Evolutionary conservation across 2,329 filamentous ascomycete species (phyloP).

Genomic region (Aureobasidium pullulans): DNA sequence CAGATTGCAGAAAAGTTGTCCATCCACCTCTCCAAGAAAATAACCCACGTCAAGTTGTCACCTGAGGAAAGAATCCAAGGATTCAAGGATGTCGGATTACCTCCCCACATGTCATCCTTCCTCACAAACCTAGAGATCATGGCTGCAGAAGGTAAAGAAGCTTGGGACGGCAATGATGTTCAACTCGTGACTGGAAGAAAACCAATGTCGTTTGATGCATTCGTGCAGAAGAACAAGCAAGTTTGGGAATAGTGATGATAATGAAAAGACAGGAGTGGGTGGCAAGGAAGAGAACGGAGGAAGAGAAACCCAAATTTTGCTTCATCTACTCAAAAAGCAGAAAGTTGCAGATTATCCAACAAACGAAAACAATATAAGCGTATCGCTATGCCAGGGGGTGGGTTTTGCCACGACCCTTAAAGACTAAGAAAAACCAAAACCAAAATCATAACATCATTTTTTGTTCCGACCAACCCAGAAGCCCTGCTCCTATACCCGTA

Average conservation of each 20-base stretch:
- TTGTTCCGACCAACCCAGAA: not conserved
- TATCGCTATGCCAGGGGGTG: no score
- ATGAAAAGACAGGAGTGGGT: no score
- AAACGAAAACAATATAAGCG: no score
- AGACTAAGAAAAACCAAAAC: not conserved
- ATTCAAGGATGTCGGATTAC: not conserved
- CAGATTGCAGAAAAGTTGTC: not conserved
- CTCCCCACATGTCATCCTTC: not conserved
- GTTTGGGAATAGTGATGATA: not conserved
- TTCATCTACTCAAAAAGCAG: no score
- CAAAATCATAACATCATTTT: slow-evolving; percentile 1
- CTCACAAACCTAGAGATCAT: not conserved
- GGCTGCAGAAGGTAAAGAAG: not conserved
- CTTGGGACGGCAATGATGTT: not conserved
- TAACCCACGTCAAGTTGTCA: not conserved
- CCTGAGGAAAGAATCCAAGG: not conserved
- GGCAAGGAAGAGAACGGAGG: no score
- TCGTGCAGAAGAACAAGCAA: not conserved
- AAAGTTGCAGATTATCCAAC: no score
- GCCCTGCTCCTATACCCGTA: not conserved
- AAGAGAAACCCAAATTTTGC: no score
- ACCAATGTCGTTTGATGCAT: not conserved
- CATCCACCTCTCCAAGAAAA: not conserved
- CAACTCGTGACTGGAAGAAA: not conserved
- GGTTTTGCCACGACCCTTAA: no score